Conservation (phyloP, 225 moss, liverwort and hornwort genomes). For the Pleurozium schreberi region DNA sequence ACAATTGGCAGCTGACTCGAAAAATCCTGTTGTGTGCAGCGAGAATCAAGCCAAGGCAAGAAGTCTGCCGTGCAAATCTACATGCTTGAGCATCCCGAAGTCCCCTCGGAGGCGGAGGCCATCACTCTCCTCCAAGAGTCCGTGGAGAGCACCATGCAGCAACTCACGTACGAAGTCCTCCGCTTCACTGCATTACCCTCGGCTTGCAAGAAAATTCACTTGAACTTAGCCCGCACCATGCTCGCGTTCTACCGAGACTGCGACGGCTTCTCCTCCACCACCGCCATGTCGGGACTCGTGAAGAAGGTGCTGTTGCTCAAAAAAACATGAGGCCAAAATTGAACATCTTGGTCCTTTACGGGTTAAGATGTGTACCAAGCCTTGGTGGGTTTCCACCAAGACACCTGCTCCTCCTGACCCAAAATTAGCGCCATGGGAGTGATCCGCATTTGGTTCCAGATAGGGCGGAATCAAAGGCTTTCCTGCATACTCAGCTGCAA, state of each 20-base stretch:
- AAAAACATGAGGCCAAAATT: slow-evolving; percentile 12
- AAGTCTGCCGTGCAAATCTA: slow-evolving; percentile 29
- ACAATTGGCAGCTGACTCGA: background rate
- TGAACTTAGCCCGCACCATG: slow-evolving; percentile 36
- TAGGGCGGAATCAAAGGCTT: slow-evolving; percentile 41
- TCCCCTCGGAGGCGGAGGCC: slow-evolving; percentile 15
- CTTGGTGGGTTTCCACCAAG: slow-evolving; percentile 44
- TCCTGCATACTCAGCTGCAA: slow-evolving; percentile 51
- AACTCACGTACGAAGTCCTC: slow-evolving; percentile 35
- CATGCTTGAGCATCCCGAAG: slow-evolving; percentile 33
- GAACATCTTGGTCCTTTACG: background rate
- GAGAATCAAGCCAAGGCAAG: slow-evolving; percentile 38
- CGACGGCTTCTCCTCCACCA: slow-evolving; percentile 34
- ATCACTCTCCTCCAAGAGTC: slow-evolving; percentile 10
- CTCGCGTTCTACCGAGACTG: slow-evolving; percentile 29
- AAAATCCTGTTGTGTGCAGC: slow-evolving; percentile 17
- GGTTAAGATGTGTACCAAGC: slow-evolving; percentile 30
- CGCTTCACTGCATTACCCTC: slow-evolving; percentile 38
- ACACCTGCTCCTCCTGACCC: slow-evolving; percentile 84
- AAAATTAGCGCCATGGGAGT: slow-evolving; percentile 57
- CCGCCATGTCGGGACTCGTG: slow-evolving; percentile 27
- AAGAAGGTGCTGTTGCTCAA: slow-evolving; percentile 22
- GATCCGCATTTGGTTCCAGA: slow-evolving; percentile 63
- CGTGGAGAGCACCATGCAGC: slow-evolving; percentile 38
- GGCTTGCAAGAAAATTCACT: slow-evolving; percentile 31